These are phyloP conservation scores for Cryphonectria radicalis DNA, from an alignment of 2,329 filamentous ascomycete genomes.

Conservation along the genomic window DNA sequence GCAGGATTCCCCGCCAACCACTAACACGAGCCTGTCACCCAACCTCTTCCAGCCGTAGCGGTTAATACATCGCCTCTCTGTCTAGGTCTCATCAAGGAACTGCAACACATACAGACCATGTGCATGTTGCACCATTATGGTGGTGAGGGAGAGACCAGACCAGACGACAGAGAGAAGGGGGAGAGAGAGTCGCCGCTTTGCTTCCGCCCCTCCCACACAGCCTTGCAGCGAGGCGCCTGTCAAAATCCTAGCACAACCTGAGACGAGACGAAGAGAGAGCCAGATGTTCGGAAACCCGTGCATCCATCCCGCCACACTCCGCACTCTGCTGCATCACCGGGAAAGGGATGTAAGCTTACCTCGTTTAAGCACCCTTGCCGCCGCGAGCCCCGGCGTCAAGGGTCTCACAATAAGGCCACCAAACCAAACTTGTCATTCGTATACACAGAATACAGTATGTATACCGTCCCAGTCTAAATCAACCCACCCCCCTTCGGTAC, in stretches of 20 bases:
- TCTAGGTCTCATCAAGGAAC: neutral
- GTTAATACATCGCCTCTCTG: neutral
- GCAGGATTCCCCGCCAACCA: neutral
- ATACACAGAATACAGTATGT: neutral
- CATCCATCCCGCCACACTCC: neutral
- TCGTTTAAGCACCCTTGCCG: slow-evolving; percentile 3
- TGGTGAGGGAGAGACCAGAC: neutral
- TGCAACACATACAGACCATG: neutral
- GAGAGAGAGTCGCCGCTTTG: too few species aligned
- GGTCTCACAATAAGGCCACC: neutral
- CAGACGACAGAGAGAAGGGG: neutral
- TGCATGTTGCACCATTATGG: neutral
- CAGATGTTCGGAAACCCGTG: slow-evolving; percentile 15
- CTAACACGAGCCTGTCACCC: neutral
- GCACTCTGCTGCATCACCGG: neutral
- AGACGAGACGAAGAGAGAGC: slow-evolving; percentile 18
- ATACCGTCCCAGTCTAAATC: neutral
- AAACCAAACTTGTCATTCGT: neutral
- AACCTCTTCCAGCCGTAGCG: neutral
- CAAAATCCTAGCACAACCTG: slow-evolving; percentile 15
- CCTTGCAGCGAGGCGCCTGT: slow-evolving; percentile 7
- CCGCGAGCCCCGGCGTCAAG: slow-evolving; percentile 2
- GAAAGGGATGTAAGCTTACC: slow-evolving; percentile 17
- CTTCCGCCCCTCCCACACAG: neutral
- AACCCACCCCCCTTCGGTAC: neutral